These are phyloP conservation scores for Lachnellula willkommii DNA, from an alignment of 2,329 filamentous ascomycete genomes.

Conservation along the genomic window DNA sequence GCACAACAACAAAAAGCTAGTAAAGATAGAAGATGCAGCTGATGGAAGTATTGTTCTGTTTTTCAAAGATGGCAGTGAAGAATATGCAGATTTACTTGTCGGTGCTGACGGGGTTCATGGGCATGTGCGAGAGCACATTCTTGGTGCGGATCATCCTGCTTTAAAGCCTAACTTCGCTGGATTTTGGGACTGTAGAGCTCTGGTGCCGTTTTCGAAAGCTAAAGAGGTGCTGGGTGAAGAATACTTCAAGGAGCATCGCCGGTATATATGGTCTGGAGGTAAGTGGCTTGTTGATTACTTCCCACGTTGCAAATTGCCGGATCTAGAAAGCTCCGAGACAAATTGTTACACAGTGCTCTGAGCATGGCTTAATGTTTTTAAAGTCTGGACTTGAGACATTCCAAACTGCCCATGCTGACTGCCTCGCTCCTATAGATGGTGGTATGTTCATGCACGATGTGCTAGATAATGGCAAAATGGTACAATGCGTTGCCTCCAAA, in stretches of 20 bases:
- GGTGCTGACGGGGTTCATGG: neutral
- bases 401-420: too few relatives aligned
- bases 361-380: too few relatives aligned
- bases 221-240: neutral
- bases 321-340: neutral
- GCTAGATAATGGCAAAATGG: neutral
- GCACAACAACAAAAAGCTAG: neutral
- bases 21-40: neutral
- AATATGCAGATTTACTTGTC: neutral
- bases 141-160: neutral
- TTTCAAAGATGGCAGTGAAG: neutral
- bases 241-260: neutral
- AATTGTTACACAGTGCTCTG: too few relatives aligned
- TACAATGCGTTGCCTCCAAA: neutral
- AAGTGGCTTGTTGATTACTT: neutral
- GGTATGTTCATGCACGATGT: neutral
- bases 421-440: neutral
- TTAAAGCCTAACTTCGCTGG: neutral
- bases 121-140: neutral
- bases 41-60: neutral
- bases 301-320: neutral
- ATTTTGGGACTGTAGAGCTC: neutral
- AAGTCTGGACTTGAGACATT: too few relatives aligned
- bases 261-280: neutral
- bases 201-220: neutral